These are phyloP conservation scores for Stereocaulon alpinum DNA, from an alignment of 495 filamentous ascomycete species.

Conservation along the genomic window DNA sequence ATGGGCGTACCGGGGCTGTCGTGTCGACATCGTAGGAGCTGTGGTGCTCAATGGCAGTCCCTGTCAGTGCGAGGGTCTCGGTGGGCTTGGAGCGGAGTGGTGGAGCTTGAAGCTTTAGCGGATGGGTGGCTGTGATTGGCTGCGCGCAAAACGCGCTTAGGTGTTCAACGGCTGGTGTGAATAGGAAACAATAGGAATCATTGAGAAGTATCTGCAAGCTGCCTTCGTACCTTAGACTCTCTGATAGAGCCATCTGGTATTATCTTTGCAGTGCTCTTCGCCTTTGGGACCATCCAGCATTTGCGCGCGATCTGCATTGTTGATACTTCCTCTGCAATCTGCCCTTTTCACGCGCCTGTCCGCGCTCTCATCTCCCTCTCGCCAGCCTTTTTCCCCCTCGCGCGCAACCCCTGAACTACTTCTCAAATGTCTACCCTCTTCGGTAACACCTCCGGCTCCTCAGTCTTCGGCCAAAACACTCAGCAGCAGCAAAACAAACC, in stretches of 20 bases:
- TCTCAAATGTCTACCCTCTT: slow-evolving; percentile 9
- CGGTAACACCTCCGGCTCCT: slow-evolving; percentile 28
- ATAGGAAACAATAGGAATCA: background rate
- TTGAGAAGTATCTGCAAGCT: background rate
- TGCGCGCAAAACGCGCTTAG: slow-evolving; percentile 14
- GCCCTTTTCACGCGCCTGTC: too few relatives aligned
- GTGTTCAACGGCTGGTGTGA: background rate
- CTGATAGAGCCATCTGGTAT: too few relatives aligned
- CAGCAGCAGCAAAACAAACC: slow-evolving; percentile 28
- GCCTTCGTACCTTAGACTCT: too few relatives aligned
- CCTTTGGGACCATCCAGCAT: too few relatives aligned
- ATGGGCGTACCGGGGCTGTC: slow-evolving; percentile 20
- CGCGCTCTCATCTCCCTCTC: background rate
- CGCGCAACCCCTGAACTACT: background rate
- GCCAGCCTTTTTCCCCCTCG: background rate
- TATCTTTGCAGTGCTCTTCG: too few relatives aligned
- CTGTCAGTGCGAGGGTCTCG: background rate
- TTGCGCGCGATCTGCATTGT: too few relatives aligned
- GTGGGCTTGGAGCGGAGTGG: background rate
- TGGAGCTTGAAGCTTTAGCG: slow-evolving; percentile 3
- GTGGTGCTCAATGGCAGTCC: background rate
- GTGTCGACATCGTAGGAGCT: slow-evolving; percentile 15
- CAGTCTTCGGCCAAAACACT: slow-evolving; percentile 31
- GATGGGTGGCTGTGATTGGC: slow-evolving; percentile 21
- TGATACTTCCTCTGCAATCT: too few relatives aligned